These are phyloP conservation scores for Cladophialophora carrionii DNA, from an alignment of 2,329 filamentous ascomycete genomes.

Conservation along the genomic window DNA sequence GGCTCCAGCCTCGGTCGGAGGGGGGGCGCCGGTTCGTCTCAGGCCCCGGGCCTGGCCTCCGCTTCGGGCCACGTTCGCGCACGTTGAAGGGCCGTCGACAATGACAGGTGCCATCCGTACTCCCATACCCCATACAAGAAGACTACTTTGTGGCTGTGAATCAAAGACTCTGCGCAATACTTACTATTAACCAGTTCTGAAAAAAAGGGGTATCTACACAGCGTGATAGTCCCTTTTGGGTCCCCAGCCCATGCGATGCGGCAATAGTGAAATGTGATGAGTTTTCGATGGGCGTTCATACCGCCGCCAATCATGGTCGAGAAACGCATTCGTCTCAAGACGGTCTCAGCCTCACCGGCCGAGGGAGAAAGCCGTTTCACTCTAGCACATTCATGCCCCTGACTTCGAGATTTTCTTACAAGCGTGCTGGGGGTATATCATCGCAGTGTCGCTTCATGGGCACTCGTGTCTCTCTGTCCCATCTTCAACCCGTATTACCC, in stretches of 20 bases:
- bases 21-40: not conserved
- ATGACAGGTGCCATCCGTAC: no score
- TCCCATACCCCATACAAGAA: no score
- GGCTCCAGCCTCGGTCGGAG: not conserved
- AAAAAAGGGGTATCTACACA: not conserved
- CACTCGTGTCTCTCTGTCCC: not conserved
- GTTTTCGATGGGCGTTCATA: not conserved
- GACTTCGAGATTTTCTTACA: not conserved
- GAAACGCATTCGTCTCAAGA: not conserved
- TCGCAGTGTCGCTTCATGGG: not conserved
- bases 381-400: conserved; percentile 2
- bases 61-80: no score
- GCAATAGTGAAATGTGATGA: not conserved
- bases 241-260: not conserved
- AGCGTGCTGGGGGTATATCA: not conserved
- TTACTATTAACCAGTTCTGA: not conserved
- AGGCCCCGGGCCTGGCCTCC: not conserved
- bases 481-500: not conserved
- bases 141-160: not conserved
- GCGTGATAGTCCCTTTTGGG: not conserved
- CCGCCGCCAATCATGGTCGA: not conserved
- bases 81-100: no score
- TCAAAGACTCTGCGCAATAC: not conserved
- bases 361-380: not conserved
- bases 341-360: not conserved